Conservation (phyloP, 208 protist species). For the Lotmaria passim region DNA sequence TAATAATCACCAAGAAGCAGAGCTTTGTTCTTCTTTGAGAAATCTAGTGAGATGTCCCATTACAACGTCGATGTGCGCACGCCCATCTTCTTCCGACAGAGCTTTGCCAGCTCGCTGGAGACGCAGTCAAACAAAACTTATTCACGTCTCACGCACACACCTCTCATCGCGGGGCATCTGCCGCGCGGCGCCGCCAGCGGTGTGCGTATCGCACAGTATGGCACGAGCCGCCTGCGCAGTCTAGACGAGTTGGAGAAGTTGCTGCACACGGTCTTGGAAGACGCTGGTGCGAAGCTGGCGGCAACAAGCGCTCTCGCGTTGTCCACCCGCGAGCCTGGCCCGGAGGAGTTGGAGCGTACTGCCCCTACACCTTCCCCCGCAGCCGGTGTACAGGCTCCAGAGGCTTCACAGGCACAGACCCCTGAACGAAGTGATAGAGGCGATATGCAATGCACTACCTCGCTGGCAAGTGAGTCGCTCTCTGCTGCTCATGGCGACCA, state of each 20-base stretch:
- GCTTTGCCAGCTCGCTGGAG: constrained; percentile 52
- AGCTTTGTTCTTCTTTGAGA: too few relatives aligned
- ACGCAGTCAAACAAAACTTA: constrained; percentile 46
- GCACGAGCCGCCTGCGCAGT: constrained; percentile 24
- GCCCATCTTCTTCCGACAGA: constrained; percentile 49
- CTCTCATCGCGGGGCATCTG: constrained; percentile 39
- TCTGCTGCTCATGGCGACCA: background rate
- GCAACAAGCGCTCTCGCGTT: background rate
- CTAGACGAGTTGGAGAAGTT: constrained; percentile 44
- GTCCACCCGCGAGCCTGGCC: constrained; percentile 8
- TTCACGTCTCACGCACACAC: constrained; percentile 51
- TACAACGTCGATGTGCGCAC: constrained; percentile 42
- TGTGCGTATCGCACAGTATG: constrained; percentile 45
- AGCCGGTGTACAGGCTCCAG: background rate
- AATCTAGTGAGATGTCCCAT: constrained; percentile 12
- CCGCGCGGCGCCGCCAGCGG: constrained; percentile 28
- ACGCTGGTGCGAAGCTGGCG: background rate
- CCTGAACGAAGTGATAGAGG: background rate
- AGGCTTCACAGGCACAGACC: background rate
- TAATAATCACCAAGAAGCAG: too few relatives aligned
- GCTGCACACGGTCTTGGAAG: constrained; percentile 24
- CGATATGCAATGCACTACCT: background rate
- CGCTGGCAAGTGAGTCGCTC: background rate
- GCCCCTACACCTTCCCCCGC: background rate
- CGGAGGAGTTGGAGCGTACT: constrained; percentile 9